phyloP scores from a whole-genome alignment of 2,329 filamentous ascomycete species.

The Colletotrichum liriopes region DNA sequence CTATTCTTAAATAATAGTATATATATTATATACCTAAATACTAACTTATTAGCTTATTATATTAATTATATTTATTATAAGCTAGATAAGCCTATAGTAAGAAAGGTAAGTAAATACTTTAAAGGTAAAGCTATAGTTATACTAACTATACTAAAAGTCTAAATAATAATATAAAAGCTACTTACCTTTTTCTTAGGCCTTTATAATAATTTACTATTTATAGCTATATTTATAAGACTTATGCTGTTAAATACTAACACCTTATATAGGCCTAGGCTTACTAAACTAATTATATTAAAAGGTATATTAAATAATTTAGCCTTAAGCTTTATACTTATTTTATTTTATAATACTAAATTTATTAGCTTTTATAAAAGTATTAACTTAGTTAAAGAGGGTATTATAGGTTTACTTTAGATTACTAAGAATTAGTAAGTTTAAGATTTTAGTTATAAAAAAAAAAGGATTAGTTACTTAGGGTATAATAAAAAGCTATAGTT shows the following conservation, averaged over 20 bases:
- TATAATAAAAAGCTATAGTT: background rate
- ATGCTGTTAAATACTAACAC: conserved; percentile 22
- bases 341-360: background rate
- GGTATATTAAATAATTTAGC: background rate
- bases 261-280: background rate
- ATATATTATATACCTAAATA: conserved; percentile 10
- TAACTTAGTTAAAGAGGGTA: background rate
- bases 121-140: background rate
- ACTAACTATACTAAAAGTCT: background rate
- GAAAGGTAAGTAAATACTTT: background rate
- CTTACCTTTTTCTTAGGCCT: background rate
- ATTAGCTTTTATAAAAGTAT: background rate
- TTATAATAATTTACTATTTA: background rate
- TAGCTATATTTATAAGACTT: conserved; percentile 35
- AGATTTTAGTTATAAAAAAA: background rate
- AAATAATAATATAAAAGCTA: background rate
- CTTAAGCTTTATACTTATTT: background rate
- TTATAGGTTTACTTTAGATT: background rate
- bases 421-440: background rate
- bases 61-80: background rate
- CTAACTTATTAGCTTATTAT: background rate
- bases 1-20: no score
- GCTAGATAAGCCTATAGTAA: background rate
- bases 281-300: background rate
- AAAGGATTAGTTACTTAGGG: background rate